Base-by-base conservation (phyloP, 371 early-diverging fungal species). In the Parasitella parasitica region DNA sequence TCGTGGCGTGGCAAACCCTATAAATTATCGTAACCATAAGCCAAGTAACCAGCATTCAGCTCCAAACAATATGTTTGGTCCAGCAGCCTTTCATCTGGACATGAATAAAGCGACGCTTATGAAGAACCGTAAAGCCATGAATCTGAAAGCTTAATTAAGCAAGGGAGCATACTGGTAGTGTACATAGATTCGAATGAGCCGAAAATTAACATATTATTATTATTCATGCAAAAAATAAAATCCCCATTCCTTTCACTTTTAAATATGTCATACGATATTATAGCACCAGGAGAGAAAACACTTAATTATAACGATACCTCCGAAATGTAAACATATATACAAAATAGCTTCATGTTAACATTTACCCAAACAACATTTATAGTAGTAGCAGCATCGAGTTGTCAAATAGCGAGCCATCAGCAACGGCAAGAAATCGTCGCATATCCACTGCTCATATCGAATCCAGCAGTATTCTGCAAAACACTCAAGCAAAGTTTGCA, bases 81-180 rank as follows among this genome's bases (percentile, higher is more conserved):
- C 41, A n/a, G 3, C 15, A 7, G 20, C 18, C 2, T 83, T 83
- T 57, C 72, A 76, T 27, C 56, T 83, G 49, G 74, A 79, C 49
- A 65, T 83, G 27, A 70, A 76, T 57, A 75, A 74, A 16, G 83
- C 83, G 3, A 83, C 83, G 1, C 41, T 83, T 15, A 38, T 83
- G 50, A 74, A 72, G 39, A 77, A 81, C 20, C 69, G 83, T 35
- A 53, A 53, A 30, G 51, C 18, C 18, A 54, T 32, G 43, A 53
- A 61, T 7, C 22, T 55, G 30, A 41, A 34, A 26, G 48, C 55
- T 13, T 48, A 48, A 48, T n/a, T 2, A 32, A 41, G 41, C 11
- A 38, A 2, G 16, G 6, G 15, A 38, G 15, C 15, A 38, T 38
- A 38, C 13, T 16, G n/a, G n/a, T n/a, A n/a, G 41, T 41, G 41